These are phyloP conservation scores for Thielaviopsis euricoi DNA, from an alignment of 2,329 filamentous ascomycete species.

Conservation along the genomic window DNA sequence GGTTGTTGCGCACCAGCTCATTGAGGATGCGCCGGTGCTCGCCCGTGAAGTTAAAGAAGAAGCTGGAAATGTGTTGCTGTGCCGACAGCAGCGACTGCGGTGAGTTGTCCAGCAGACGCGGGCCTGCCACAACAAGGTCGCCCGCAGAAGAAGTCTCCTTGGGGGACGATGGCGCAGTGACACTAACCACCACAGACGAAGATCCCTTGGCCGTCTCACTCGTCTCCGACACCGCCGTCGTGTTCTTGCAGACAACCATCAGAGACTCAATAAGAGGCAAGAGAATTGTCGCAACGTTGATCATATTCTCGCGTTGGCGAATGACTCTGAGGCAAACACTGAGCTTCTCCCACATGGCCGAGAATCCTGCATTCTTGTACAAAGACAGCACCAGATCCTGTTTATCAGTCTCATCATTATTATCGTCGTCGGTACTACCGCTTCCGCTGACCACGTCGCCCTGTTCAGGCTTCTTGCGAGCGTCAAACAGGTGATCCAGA, in stretches of 20 bases:
- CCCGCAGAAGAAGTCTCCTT: neutral
- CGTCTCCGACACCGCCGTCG: slow-evolving; percentile 52
- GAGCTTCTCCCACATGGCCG: slow-evolving; percentile 78
- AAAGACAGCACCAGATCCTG: slow-evolving; percentile 74
- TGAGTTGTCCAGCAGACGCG: slow-evolving; percentile 21
- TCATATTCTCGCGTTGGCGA: slow-evolving; percentile 81
- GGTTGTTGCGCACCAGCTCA: slow-evolving; percentile 90
- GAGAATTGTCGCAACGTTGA: slow-evolving; percentile 92
- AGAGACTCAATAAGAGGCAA: slow-evolving; percentile 87
- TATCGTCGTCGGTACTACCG: slow-evolving; percentile 49
- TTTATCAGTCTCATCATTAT: slow-evolving; percentile 59
- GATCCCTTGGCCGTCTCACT: neutral
- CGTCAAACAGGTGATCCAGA: slow-evolving; percentile 87
- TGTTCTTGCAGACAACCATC: slow-evolving; percentile 99
- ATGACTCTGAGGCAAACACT: slow-evolving; percentile 81
- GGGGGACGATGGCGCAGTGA: neutral
- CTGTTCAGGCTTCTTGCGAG: slow-evolving; percentile 45
- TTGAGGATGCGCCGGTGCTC: slow-evolving; percentile 96
- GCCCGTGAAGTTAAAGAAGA: slow-evolving; percentile 97
- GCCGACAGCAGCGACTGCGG: slow-evolving; percentile 31
- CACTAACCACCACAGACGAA: neutral
- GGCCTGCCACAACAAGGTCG: slow-evolving; percentile 18
- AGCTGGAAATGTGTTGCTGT: slow-evolving; percentile 64
- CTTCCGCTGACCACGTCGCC: slow-evolving; percentile 31
- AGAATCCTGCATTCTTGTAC: slow-evolving; percentile 83